These are phyloP conservation scores for Turnera subulata DNA, from an alignment of 345 rosid genomes.

Conservation along the genomic window DNA sequence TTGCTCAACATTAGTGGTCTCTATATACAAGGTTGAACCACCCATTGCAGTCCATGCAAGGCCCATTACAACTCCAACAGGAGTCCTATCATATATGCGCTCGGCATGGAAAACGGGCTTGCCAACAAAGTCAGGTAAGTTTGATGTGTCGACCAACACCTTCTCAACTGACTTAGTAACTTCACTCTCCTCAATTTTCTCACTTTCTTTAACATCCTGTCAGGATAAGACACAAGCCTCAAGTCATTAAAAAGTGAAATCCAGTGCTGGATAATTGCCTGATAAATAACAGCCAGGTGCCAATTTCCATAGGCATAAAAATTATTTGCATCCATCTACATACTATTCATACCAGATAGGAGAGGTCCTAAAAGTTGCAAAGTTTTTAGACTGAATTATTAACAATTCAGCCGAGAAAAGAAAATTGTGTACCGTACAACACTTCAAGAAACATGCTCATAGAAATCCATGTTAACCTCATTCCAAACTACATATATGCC, in stretches of 20 bases:
- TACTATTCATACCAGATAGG: too few relatives aligned
- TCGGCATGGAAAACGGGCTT: conserved; percentile 97
- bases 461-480: neutral
- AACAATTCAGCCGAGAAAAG: too few relatives aligned
- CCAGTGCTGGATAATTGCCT: too few relatives aligned
- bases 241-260: neutral
- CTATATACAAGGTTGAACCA: conserved; percentile 94
- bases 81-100: conserved; percentile 81
- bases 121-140: conserved; percentile 78
- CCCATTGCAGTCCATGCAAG: conserved; percentile 99
- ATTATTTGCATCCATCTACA: too few relatives aligned
- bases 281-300: too few relatives aligned
- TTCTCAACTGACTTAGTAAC: conserved; percentile 40
- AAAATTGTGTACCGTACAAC: neutral
- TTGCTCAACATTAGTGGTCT: conserved; percentile 78
- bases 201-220: conserved; percentile 39
- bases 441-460: neutral
- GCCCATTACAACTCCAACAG: conserved; percentile 98
- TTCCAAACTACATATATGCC: too few relatives aligned
- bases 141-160: conserved; percentile 60
- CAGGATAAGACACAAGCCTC: neutral
- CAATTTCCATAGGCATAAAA: too few relatives aligned
- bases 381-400: too few relatives aligned
- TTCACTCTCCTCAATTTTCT: conserved; percentile 35
- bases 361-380: too few relatives aligned